A percentile compares a stretch with the other conserved stretches of the same genome.
Evolutionary conservation across 306 rosid species (phyloP).

Genomic region (Rosa multiflora): DNA sequence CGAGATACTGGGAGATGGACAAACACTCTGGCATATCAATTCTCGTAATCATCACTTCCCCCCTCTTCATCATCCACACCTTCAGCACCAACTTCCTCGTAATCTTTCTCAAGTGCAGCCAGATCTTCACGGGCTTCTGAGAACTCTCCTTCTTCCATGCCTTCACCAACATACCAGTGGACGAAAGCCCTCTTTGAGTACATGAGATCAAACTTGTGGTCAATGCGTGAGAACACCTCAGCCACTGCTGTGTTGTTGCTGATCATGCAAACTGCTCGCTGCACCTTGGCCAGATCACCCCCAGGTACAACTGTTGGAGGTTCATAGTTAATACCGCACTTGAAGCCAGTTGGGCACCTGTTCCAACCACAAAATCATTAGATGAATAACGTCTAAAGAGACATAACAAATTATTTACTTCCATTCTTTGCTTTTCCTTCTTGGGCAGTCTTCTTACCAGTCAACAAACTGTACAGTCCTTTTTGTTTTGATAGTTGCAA

Average conservation of each 20-base stretch:
- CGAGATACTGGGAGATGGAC: constrained; percentile 23
- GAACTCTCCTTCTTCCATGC: constrained; percentile 99
- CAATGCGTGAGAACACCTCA: constrained; percentile 97
- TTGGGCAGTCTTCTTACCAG: constrained; percentile 50
- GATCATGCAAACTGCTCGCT: constrained; percentile 98
- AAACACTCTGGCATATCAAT: constrained; percentile 23
- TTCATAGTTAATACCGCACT: constrained; percentile 97
- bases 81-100: constrained; percentile 98
- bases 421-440: not conserved
- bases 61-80: constrained; percentile 90
- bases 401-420: not conserved
- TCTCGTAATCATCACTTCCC: constrained; percentile 61
- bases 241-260: constrained; percentile 99
- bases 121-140: constrained; percentile 99
- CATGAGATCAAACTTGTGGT: constrained; percentile 97
- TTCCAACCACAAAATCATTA: constrained; percentile 10
- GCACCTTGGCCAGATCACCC: constrained; percentile 96
- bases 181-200: constrained; percentile 98
- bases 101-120: constrained; percentile 99
- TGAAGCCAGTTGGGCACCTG: constrained; percentile 99
- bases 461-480: constrained; percentile 98
- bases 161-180: constrained; percentile 99
- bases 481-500: constrained; percentile 88
- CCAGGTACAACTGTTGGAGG: constrained; percentile 97
- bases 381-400: not conserved